A percentile compares a stretch with the other conserved stretches of the same genome.
These are phyloP conservation scores for Notholithocarpus densiflorus DNA, from an alignment of 306 rosid species.

Conservation along the genomic window DNA sequence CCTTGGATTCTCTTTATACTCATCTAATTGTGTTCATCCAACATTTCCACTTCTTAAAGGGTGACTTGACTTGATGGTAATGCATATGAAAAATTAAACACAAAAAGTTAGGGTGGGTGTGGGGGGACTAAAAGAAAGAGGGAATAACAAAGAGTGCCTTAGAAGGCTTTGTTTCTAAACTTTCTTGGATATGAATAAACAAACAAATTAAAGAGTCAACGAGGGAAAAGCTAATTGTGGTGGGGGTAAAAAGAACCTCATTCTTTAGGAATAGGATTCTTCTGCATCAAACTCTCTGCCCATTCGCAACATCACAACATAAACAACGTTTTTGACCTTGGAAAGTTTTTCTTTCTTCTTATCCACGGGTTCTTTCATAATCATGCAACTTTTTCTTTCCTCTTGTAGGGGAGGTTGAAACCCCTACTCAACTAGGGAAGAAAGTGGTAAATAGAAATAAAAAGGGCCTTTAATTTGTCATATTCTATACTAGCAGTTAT, in stretches of 20 bases:
- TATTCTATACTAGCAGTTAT: slow-evolving; percentile 39
- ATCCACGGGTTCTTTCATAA: slow-evolving; percentile 33
- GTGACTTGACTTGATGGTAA: slow-evolving; percentile 22
- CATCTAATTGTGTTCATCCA: slow-evolving; percentile 9
- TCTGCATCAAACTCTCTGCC: slow-evolving; percentile 38
- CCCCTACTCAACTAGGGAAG: slow-evolving; percentile 40
- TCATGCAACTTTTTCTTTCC: slow-evolving; percentile 31
- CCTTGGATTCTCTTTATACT: slow-evolving; percentile 2
- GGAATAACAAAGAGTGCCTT: slow-evolving; percentile 35
- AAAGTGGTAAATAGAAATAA: slow-evolving; percentile 16
- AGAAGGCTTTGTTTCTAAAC: slow-evolving; percentile 22
- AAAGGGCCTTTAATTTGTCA: slow-evolving; percentile 20
- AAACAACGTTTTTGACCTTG: slow-evolving; percentile 41
- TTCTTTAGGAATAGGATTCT: slow-evolving; percentile 56
- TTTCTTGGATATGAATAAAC: background rate
- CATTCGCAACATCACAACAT: slow-evolving; percentile 39
- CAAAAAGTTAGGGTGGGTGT: background rate
- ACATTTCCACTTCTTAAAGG: slow-evolving; percentile 20
- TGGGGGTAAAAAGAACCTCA: slow-evolving; percentile 48
- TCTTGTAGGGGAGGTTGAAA: slow-evolving; percentile 26
- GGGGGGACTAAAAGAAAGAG: background rate
- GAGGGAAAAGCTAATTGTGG: slow-evolving; percentile 35
- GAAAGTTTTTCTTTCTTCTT: slow-evolving; percentile 29
- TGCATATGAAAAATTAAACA: slow-evolving; percentile 17
- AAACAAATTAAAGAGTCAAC: slow-evolving; percentile 40